Percentiles rank a stretch among this genome's conserved stretches.
phyloP scores from a whole-genome alignment of 192 early-diverging fungal genomes.

The Entomortierella chlamydospora region DNA sequence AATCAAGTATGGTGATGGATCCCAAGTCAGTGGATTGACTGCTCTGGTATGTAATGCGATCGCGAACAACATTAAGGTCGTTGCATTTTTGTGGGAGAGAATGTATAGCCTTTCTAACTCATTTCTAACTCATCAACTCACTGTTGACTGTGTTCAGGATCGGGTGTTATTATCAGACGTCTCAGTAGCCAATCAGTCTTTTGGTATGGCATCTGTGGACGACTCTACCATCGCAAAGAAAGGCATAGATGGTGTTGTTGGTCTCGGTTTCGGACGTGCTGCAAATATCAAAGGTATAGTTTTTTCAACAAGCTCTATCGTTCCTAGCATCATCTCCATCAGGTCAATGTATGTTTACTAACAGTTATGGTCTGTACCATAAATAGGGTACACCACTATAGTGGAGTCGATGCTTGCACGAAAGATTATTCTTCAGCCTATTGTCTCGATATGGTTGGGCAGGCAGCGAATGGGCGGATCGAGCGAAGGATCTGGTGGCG shows the following conservation, averaged over 20 bases:
- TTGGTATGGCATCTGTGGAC: constrained; percentile 39
- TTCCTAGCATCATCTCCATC: too few species aligned
- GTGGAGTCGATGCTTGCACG: constrained; percentile 28
- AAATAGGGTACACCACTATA: constrained; percentile 23
- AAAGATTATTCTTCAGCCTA: constrained; percentile 33
- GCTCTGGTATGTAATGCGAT: constrained; percentile 13
- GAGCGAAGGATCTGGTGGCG: constrained; percentile 31
- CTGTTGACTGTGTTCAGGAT: constrained; percentile 7
- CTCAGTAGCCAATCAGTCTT: constrained; percentile 31
- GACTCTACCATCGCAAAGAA: constrained; percentile 51
- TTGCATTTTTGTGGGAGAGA: too few species aligned
- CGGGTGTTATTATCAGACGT: constrained; percentile 14
- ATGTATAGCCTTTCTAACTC: too few species aligned
- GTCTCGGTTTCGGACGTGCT: constrained; percentile 33
- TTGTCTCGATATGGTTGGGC: constrained; percentile 50
- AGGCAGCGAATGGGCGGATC: constrained; percentile 40
- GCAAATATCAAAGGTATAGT: constrained; percentile 36
- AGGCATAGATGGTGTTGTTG: constrained; percentile 44
- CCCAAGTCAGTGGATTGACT: constrained; percentile 34
- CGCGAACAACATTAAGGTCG: too few species aligned
- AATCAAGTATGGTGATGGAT: constrained; percentile 44
- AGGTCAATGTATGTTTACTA: neutral
- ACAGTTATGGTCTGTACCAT: neutral
- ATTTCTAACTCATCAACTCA: neutral
- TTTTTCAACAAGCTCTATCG: too few species aligned